phyloP scores from a whole-genome alignment of 352 stramenopile genomes.

The Pythium folliculosum region DNA sequence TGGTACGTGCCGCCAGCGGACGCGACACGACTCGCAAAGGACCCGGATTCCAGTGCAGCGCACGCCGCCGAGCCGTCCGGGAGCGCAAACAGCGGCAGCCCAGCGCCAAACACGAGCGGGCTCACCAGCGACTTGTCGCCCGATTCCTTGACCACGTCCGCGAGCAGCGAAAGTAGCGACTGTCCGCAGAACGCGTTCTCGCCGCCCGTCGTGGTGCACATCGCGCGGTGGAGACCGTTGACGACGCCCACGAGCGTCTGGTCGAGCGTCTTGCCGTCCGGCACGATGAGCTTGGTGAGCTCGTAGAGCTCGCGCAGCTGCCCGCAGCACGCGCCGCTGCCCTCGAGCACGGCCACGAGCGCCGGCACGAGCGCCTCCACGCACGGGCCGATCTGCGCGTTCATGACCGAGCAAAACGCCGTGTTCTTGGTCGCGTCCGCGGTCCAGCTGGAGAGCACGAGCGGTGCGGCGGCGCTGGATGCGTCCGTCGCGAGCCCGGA shows the following conservation, averaged over 20 bases:
- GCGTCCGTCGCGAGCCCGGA: constrained; percentile 29
- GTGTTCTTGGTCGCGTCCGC: constrained; percentile 40
- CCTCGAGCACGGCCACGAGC: constrained; percentile 45
- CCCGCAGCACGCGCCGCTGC: constrained; percentile 49
- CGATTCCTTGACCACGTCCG: constrained; percentile 28
- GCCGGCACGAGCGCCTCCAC: constrained; percentile 43
- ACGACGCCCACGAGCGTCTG: constrained; percentile 46
- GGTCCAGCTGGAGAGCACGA: constrained; percentile 40
- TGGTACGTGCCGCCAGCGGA: constrained; percentile 29
- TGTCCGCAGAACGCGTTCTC: constrained; percentile 39
- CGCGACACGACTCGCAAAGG: constrained; percentile 42
- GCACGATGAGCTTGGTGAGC: constrained; percentile 46
- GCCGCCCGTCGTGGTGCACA: constrained; percentile 41
- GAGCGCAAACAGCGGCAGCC: constrained; percentile 52
- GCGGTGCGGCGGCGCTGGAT: constrained; percentile 11
- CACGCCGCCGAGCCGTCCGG: constrained; percentile 42
- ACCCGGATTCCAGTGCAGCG: constrained; percentile 39
- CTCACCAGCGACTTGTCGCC: constrained; percentile 41
- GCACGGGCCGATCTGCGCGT: constrained; percentile 47
- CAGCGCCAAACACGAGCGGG: constrained; percentile 43
- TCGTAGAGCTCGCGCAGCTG: constrained; percentile 51
- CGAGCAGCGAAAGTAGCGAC: constrained; percentile 43
- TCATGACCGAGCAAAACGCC: constrained; percentile 64
- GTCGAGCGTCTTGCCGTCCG: constrained; percentile 44
- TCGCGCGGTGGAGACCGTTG: constrained; percentile 56